Base-by-base conservation (phyloP, 2,329 filamentous ascomycete species). In the Trichoderma lentiforme region DNA sequence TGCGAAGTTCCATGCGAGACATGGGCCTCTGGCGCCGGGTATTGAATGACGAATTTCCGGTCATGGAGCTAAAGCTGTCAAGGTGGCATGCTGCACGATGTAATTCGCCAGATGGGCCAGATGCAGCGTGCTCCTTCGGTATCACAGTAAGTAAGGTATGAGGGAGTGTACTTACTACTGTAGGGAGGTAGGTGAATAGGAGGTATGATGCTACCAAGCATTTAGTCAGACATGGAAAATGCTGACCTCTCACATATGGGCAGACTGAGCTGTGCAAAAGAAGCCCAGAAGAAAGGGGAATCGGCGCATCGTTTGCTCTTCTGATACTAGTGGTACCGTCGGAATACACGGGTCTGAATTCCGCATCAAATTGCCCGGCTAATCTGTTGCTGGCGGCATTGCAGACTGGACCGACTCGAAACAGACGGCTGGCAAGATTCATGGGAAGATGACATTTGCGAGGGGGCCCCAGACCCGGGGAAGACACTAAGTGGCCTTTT, bases 21-120 rank as follows among this genome's bases (percentile, higher is more conserved):
- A 67, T 67, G 64, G 64, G 64, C 64, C 28, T 30, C 24, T 58
- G 36, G 64, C 64, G 64, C 64, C 64, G 64, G 64, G 64, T 67
- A 67, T 58, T 58, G 51, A 57, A 57, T 58, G 32, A 67, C 51
- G 64, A 67, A 67, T 67, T 67, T 67, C 64, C 64, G 64, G 51
- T n/a, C 43, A 58, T 67, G 64, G 64, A 67, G 65, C 65, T 43
- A 68, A 51, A 60, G 53, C 53, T 32, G 30, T 24, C 47, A 51
- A 60, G 53, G 65, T 43, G 32, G 65, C 26, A 60, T 60, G 34
- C 65, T 60, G 65, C 65, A 60, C 34, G 53, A 68, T 60, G 28
- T 68, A 18, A 68, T 68, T 68, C 65, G 65, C 65, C 36, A 43
- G 24, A 58, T 28, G 62, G 65, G 18, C 65, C 51, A 57, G 32